These are phyloP conservation scores for Penicillium nucicola DNA, from an alignment of 495 filamentous ascomycete species.

Conservation along the genomic window DNA sequence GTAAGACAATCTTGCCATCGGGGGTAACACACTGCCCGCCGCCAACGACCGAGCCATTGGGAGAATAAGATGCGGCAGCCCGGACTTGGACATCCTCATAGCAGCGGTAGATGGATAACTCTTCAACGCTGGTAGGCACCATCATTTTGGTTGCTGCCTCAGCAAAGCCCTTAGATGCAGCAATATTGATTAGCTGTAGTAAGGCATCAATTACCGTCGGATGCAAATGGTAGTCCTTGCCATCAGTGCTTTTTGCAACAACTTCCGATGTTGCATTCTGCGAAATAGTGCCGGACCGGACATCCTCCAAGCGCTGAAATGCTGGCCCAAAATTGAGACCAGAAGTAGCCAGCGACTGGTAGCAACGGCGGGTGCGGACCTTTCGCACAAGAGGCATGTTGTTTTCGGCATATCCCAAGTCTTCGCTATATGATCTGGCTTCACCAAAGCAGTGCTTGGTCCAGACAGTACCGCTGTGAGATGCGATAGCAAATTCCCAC, in stretches of 20 bases:
- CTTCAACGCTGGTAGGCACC: slow-evolving; percentile 29
- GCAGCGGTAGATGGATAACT: slow-evolving; percentile 17
- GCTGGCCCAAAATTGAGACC: not conserved
- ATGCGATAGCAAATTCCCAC: slow-evolving; percentile 46
- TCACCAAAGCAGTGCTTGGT: slow-evolving; percentile 41
- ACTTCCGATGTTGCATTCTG: slow-evolving; percentile 3
- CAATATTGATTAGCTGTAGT: slow-evolving; percentile 9
- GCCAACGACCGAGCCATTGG: slow-evolving; percentile 6
- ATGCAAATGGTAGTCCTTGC: slow-evolving; percentile 15
- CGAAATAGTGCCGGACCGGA: not conserved
- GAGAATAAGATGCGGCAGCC: slow-evolving; percentile 6
- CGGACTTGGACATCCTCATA: not conserved
- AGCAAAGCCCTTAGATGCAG: slow-evolving; percentile 9
- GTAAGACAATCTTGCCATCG: slow-evolving; percentile 4
- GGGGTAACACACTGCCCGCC: slow-evolving; percentile 1
- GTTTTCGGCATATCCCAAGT: not conserved
- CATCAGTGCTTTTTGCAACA: slow-evolving; percentile 5
- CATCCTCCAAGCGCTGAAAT: not conserved
- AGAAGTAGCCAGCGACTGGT: not conserved
- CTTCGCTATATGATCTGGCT: slow-evolving; percentile 1
- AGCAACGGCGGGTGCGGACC: not conserved
- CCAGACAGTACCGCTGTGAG: slow-evolving; percentile 36
- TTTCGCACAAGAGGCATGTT: not conserved
- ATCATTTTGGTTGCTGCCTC: not conserved
- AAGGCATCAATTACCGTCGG: slow-evolving; percentile 18